Percentiles rank a stretch among this genome's conserved stretches.
phyloP scores from a whole-genome alignment of 2,329 filamentous ascomycete genomes.

The Elsinoe ampelina region DNA sequence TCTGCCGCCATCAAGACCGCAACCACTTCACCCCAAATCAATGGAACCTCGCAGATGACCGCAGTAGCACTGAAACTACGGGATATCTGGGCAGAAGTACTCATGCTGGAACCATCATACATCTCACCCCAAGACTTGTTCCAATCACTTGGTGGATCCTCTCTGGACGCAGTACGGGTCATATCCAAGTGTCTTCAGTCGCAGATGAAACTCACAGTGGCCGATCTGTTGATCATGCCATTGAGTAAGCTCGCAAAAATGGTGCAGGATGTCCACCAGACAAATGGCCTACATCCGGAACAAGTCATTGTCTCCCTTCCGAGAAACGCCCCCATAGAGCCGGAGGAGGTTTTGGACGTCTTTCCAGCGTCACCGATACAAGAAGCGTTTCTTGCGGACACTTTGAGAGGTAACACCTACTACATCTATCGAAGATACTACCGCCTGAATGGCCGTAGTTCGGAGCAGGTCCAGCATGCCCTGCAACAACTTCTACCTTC shows the following conservation, averaged over 20 bases:
- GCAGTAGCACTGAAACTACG: conserved; percentile 12
- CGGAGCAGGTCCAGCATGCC: neutral
- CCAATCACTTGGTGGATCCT: neutral
- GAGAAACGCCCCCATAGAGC: neutral
- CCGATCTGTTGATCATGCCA: neutral
- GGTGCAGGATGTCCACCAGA: neutral
- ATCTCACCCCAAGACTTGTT: neutral
- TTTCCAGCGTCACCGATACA: neutral
- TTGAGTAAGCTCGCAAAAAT: neutral
- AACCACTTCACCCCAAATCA: too few relatives aligned
- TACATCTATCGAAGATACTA: neutral
- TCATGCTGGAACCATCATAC: conserved; percentile 36
- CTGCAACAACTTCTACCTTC: neutral
- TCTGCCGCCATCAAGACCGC: too few relatives aligned
- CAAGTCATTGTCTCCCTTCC: neutral
- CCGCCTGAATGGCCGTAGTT: neutral
- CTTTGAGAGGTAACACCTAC: neutral
- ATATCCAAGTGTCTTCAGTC: neutral
- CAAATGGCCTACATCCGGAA: neutral
- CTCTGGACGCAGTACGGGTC: neutral
- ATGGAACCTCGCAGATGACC: conserved; percentile 13
- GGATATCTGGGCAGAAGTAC: conserved; percentile 41
- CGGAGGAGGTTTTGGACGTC: neutral
- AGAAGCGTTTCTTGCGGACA: neutral
- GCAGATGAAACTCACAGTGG: neutral